phyloP scores from a whole-genome alignment of 139 green algal genomes.

The Chlamydomonas sphaeroides region DNA sequence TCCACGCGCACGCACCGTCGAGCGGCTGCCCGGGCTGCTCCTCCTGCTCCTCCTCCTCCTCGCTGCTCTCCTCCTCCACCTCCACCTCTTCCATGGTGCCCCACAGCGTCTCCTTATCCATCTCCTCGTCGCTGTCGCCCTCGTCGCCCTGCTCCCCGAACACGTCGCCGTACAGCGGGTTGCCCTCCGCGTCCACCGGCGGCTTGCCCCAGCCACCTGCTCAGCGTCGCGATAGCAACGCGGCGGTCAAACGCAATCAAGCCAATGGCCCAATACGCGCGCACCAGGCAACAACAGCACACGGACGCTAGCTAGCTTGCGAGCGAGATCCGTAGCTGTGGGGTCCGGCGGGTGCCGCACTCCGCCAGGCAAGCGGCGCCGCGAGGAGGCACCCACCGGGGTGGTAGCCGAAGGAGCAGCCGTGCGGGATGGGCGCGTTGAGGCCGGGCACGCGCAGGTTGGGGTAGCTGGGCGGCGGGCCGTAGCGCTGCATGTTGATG shows the following conservation, averaged over 20 bases:
- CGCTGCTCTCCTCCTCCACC: conserved; percentile 67
- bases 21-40: conserved; percentile 64
- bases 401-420: conserved; percentile 90
- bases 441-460: conserved; percentile 87
- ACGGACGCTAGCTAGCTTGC: too few species aligned
- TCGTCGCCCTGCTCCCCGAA: conserved; percentile 85
- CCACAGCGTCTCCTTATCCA: conserved; percentile 79
- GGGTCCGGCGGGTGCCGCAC: too few species aligned
- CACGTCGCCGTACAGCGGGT: conserved; percentile 97
- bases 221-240: too few species aligned
- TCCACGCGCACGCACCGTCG: conserved; percentile 50
- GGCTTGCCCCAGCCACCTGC: conserved; percentile 98
- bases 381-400: conserved; percentile 50
- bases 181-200: conserved; percentile 91
- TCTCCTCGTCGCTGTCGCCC: conserved; percentile 62
- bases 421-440: conserved; percentile 94
- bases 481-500: conserved; percentile 99
- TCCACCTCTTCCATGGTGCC: conserved; percentile 81
- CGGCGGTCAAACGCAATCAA: too few species aligned
- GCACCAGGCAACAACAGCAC: too few species aligned
- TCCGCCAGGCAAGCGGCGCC: too few species aligned
- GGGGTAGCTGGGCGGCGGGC: conserved; percentile 95
- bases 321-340: too few species aligned
- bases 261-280: too few species aligned
- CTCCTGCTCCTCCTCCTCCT: conserved; percentile 71